Conservation (phyloP, 805 yeast species). For the Metschnikowia aberdeeniae region DNA sequence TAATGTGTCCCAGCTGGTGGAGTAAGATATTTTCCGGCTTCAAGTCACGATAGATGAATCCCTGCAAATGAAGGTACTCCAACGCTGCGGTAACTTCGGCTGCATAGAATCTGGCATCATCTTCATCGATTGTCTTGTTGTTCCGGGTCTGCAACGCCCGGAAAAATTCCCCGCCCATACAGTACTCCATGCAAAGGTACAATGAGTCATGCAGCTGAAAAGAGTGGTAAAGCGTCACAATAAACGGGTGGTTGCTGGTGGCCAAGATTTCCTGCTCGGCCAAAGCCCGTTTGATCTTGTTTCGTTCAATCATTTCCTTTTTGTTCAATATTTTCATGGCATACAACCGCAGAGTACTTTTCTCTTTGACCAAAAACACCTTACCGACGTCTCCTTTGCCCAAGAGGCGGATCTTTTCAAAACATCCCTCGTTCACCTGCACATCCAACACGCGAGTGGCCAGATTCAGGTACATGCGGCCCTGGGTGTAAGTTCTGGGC, state of each 20-base stretch:
- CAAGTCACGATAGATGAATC: conserved; percentile 92
- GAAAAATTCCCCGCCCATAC: conserved; percentile 99
- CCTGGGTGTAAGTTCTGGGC: conserved; percentile 40
- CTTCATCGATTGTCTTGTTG: conserved; percentile 79
- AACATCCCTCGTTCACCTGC: conserved; percentile 81
- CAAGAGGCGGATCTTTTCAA: conserved; percentile 82
- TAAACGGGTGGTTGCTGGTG: conserved; percentile 94
- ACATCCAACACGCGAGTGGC: conserved; percentile 71
- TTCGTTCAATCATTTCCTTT: conserved; percentile 90
- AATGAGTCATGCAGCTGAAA: conserved; percentile 91
- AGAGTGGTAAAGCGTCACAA: conserved; percentile 90
- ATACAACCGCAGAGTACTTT: conserved; percentile 64
- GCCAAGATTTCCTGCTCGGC: conserved; percentile 97
- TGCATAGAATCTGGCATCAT: conserved; percentile 89
- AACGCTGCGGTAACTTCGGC: conserved; percentile 96
- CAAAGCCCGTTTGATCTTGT: conserved; percentile 88
- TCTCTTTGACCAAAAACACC: conserved; percentile 87
- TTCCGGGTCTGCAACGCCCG: conserved; percentile 90
- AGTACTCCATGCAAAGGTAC: conserved; percentile 95
- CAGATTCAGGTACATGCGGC: conserved; percentile 66
- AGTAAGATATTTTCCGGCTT: conserved; percentile 93
- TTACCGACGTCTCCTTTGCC: conserved; percentile 99
- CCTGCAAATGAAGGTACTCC: conserved; percentile 94
- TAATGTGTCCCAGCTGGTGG: conserved; percentile 96
- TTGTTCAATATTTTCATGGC: conserved; percentile 93